These are phyloP conservation scores for Vaccinium macrocarpon DNA, from an alignment of 148 eudicot genomes.

Conservation along the genomic window DNA sequence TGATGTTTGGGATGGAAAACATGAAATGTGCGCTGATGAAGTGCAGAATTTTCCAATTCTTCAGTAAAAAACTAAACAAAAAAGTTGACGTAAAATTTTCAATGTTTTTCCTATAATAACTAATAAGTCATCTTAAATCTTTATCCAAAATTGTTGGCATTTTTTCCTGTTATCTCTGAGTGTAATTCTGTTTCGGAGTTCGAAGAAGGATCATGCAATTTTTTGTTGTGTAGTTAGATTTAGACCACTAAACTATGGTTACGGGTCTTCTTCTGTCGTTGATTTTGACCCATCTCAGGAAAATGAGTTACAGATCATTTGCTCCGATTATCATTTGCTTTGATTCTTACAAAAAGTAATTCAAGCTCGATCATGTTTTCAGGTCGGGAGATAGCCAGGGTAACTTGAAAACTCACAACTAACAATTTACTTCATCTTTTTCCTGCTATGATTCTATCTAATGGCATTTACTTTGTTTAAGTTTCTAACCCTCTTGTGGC, in stretches of 20 bases:
- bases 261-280: constrained; percentile 59
- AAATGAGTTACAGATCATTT: constrained; percentile 61
- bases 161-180: too few relatives aligned
- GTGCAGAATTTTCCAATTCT: too few relatives aligned
- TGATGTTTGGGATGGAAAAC: too few relatives aligned
- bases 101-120: too few relatives aligned
- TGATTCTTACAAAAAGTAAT: constrained; percentile 83
- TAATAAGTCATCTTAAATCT: too few relatives aligned
- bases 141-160: too few relatives aligned
- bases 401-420: constrained; percentile 17
- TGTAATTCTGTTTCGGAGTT: too few relatives aligned
- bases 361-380: constrained; percentile 93
- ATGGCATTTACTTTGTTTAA: neutral
- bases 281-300: constrained; percentile 72
- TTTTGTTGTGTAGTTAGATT: constrained; percentile 45
- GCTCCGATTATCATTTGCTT: constrained; percentile 63
- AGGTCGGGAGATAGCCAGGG: constrained; percentile 80
- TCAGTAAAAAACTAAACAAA: too few relatives aligned
- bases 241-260: constrained; percentile 73
- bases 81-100: too few relatives aligned
- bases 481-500: constrained; percentile 12
- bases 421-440: neutral
- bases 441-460: neutral
- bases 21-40: too few relatives aligned
- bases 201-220: too few relatives aligned